A percentile compares a stretch with the other conserved stretches of the same genome.
These are phyloP conservation scores for Brassica balearica DNA, from an alignment of 441 rosid genomes.

Conservation along the genomic window DNA sequence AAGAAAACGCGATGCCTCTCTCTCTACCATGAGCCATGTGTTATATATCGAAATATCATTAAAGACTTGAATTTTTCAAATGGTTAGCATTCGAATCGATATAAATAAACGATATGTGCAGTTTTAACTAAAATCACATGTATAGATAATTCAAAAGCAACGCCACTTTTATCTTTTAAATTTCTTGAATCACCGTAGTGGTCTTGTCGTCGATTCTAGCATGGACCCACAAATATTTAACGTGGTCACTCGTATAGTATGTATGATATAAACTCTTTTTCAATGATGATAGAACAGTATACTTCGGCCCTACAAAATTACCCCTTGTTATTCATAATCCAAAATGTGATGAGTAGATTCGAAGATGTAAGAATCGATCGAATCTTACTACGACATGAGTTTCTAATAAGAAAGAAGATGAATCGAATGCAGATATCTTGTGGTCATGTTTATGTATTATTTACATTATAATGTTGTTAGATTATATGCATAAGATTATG, in stretches of 20 bases:
- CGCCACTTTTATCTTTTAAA: conserved; percentile 35
- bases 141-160: conserved; percentile 35
- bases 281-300: conserved; percentile 39
- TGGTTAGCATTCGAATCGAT: conserved; percentile 16
- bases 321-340: conserved; percentile 29
- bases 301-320: conserved; percentile 34
- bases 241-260: conserved; percentile 43
- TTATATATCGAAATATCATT: conserved; percentile 16
- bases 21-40: conserved; percentile 12
- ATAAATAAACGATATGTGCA: conserved; percentile 32
- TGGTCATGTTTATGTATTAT: not conserved
- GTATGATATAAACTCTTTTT: conserved; percentile 35
- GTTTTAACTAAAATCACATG: conserved; percentile 31
- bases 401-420: conserved; percentile 12
- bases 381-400: conserved; percentile 14
- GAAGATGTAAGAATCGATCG: conserved; percentile 36
- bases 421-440: not conserved
- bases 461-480: not conserved
- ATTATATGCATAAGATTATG: not conserved
- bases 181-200: conserved; percentile 37
- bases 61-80: conserved; percentile 3
- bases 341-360: conserved; percentile 27
- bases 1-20: not conserved
- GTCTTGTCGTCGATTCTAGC: conserved; percentile 46
- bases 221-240: conserved; percentile 48